Percentiles rank a stretch among this genome's conserved stretches.
phyloP scores from a whole-genome alignment of 306 rosid species.

The Gillenia trifoliata region DNA sequence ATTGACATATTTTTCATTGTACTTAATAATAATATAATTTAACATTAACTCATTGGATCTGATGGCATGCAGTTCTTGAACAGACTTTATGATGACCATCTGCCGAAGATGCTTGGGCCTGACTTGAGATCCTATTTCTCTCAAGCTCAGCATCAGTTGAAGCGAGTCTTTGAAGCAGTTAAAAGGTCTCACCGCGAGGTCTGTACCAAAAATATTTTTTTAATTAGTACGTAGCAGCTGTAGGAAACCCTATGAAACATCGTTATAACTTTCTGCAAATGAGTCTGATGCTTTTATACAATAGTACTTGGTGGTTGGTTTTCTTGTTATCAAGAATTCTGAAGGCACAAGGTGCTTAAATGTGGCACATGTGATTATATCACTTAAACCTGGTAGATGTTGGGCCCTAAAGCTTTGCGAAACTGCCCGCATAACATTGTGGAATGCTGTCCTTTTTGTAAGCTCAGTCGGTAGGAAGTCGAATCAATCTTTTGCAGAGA shows the following conservation, averaged over 20 bases:
- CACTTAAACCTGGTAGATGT: not conserved
- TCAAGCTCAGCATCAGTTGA: slow-evolving; percentile 42
- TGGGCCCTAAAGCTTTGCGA: not conserved
- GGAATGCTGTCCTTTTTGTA: not conserved
- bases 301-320: not conserved
- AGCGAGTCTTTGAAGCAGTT: slow-evolving; percentile 33
- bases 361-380: not conserved
- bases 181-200: slow-evolving; percentile 84
- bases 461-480: not conserved
- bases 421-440: not conserved
- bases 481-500: not conserved
- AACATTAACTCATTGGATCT: slow-evolving; percentile 1
- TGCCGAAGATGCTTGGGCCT: slow-evolving; percentile 22
- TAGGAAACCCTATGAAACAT: slow-evolving; percentile 3
- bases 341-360: not conserved
- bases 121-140: slow-evolving; percentile 34
- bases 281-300: not conserved
- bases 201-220: slow-evolving; percentile 13
- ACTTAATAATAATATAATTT: slow-evolving; percentile 10
- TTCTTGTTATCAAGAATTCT: not conserved
- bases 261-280: not conserved
- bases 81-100: slow-evolving; percentile 32
- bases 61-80: slow-evolving; percentile 44
- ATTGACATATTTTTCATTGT: not conserved
- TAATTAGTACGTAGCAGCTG: slow-evolving; percentile 6